Conservation (phyloP, 176 grass and related monocot genomes). For the Oryza australiensis region DNA sequence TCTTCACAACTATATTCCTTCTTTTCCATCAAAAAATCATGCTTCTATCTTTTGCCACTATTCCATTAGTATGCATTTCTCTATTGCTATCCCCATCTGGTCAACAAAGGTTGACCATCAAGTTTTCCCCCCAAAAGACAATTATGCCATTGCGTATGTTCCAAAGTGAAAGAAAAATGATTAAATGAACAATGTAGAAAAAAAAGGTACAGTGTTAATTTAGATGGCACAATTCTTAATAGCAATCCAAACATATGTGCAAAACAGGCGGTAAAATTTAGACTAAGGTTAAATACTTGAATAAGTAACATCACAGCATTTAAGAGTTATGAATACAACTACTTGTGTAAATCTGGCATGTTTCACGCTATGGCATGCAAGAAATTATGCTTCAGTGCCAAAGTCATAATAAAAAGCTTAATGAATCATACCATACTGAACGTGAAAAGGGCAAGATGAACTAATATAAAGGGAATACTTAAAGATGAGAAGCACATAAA, state of each 20-base stretch:
- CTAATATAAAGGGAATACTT: neutral
- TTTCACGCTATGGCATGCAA: neutral
- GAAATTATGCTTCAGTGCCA: neutral
- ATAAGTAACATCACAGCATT: neutral
- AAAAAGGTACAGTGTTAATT: neutral
- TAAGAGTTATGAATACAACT: neutral
- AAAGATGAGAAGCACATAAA: constrained; percentile 21
- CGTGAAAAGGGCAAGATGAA: neutral
- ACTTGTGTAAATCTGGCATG: neutral
- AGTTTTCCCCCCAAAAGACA: neutral
- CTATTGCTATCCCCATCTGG: neutral
- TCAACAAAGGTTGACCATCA: neutral
- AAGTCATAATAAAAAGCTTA: neutral
- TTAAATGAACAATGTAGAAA: neutral
- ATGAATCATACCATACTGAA: neutral
- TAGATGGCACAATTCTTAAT: neutral
- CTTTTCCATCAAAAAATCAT: neutral
- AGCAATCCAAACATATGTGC: neutral
- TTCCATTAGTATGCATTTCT: neutral
- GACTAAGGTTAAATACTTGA: neutral
- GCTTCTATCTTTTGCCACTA: no score
- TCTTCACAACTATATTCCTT: neutral
- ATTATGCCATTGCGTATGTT: neutral
- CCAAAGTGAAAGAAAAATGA: neutral
- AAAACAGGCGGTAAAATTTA: neutral